Evolutionary conservation across 129 eudicot species (phyloP).

Genomic region (Erigeron canadensis): DNA sequence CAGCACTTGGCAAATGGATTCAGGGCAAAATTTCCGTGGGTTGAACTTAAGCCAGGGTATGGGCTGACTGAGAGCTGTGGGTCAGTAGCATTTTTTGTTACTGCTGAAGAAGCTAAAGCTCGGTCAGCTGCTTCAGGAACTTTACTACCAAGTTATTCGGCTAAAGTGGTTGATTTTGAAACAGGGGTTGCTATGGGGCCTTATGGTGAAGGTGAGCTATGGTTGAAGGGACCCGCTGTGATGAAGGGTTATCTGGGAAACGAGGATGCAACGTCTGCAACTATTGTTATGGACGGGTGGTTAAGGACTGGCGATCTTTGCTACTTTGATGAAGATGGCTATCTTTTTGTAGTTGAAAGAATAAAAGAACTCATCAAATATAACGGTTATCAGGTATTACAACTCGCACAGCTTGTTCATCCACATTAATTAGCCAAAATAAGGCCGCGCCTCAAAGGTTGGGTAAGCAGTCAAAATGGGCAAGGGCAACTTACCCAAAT

Average conservation of each 20-base stretch:
- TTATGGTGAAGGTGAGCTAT: slow-evolving; percentile 59
- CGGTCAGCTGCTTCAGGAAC: slow-evolving; percentile 54
- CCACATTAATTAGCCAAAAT: not conserved
- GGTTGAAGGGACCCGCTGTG: slow-evolving; percentile 64
- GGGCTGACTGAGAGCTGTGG: slow-evolving; percentile 75
- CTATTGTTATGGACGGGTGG: slow-evolving; percentile 66
- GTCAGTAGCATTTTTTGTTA: slow-evolving; percentile 46
- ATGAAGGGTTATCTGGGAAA: slow-evolving; percentile 74
- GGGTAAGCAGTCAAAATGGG: slow-evolving; percentile 2
- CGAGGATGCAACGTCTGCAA: slow-evolving; percentile 54
- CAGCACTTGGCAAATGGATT: slow-evolving; percentile 49
- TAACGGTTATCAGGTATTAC: slow-evolving; percentile 69
- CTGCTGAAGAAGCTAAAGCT: slow-evolving; percentile 47
- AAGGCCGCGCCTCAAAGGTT: not conserved
- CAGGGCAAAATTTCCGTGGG: slow-evolving; percentile 61
- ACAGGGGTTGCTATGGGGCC: slow-evolving; percentile 47
- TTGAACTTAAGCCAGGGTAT: slow-evolving; percentile 70
- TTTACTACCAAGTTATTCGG: slow-evolving; percentile 58
- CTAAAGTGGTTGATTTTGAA: slow-evolving; percentile 63
- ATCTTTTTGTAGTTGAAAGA: slow-evolving; percentile 60
- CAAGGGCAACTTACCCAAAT: not conserved
- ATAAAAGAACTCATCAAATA: slow-evolving; percentile 80
- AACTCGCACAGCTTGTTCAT: not conserved
- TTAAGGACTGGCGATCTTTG: slow-evolving; percentile 77
- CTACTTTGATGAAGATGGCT: slow-evolving; percentile 69